Base-by-base conservation (phyloP, 805 yeast genomes). In the Tetrapisispora namnaoensis region DNA sequence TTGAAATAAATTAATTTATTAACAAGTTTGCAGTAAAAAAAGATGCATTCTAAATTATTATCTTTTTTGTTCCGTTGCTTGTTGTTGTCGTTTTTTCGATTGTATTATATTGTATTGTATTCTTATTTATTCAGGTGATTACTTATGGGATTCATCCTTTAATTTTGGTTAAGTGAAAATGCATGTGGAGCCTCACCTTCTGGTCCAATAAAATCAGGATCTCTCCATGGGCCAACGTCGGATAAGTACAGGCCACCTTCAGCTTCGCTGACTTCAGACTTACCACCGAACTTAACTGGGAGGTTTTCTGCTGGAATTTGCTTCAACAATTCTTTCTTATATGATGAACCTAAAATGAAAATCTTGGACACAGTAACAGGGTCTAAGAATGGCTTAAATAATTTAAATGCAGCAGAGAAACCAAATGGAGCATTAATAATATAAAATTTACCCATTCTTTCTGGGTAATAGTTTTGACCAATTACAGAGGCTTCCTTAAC, bases 161-260 rank as follows among this genome's bases (percentile, higher is more conserved):
- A 16, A 6, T 6, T 11, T 40, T 47, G 54, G 37, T 56, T 53
- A 48, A 53, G 21, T 11, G 59, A 51, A 47, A 75, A 72, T 17
- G 79, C 73, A 59, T 70, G 72, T 62, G 96, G 96, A 47, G 95
- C 95, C 69, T 83, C 87, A 55, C 96, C 96, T 71, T 90, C 98
- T 51, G 96, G 95, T 14, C 97, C 98, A 65, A 89, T 83, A 69
- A 62, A 91, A 69, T 84, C 60, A 32, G 82, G 73, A 53, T 91
- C 93, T 77, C 96, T 86, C 99, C 99, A 93, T 55, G 99, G 99
- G 57, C 99, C 99, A 56, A 83, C 73, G 66, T 93, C 98, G 37
- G 93, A 80, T 61, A 93, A 72, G 68, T 82, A 86, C 55, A 93
- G 77, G 24, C 95, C 96, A 60, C 89, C 86, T 43, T 80, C 85